Evolutionary conservation across 768 basidiomycete genomes (phyloP).

Genomic region (Mycena vulgaris): DNA sequence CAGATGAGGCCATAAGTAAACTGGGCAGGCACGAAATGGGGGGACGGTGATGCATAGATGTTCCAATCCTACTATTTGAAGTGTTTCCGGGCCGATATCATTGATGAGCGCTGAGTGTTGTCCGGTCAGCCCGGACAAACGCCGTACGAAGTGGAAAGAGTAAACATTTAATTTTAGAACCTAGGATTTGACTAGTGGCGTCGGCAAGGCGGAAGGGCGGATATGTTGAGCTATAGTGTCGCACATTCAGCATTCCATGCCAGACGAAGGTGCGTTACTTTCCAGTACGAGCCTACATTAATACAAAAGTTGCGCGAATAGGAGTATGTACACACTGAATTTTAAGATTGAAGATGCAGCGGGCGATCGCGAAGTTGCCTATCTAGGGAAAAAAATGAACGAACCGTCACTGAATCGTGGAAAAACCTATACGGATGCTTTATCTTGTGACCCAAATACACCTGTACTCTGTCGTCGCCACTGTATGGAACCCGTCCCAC

Average conservation of each 20-base stretch:
- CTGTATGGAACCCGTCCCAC: background rate
- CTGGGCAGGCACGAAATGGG: background rate
- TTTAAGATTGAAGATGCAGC: slow-evolving; percentile 5
- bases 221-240: background rate
- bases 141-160: background rate
- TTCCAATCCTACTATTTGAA: background rate
- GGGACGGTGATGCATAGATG: background rate
- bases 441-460: slow-evolving; percentile 33
- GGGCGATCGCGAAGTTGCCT: background rate
- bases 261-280: background rate
- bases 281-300: background rate
- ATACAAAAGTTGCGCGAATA: background rate
- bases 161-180: slow-evolving; percentile 1
- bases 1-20: background rate
- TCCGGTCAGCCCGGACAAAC: too few species aligned
- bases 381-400: background rate
- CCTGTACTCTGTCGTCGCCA: slow-evolving; percentile 7
- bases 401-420: background rate
- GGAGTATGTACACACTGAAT: background rate
- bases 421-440: background rate
- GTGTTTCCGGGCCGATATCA: slow-evolving; percentile 2
- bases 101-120: background rate
- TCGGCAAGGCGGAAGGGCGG: background rate
- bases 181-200: background rate
- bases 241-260: too few species aligned